Base-by-base conservation (phyloP, 116 monocot genomes). In the Phalaenopsis hybrid region DNA sequence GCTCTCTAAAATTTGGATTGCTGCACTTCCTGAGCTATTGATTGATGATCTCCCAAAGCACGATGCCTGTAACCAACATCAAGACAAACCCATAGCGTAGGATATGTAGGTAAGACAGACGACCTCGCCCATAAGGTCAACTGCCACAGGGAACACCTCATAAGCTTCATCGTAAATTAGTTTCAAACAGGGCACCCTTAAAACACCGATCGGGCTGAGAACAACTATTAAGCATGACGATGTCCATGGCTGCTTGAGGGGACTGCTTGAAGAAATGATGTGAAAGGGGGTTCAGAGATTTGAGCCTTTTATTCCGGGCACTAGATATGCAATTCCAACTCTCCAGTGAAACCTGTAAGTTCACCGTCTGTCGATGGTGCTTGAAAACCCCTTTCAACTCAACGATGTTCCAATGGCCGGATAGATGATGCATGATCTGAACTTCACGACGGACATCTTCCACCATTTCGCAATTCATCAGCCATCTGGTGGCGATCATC, bases 371-470 rank as follows among this genome's bases (percentile, higher is more conserved):
- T 45, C 81, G 89, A 44, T 89, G 90, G 84, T 87, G 89, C 91
- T 92, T 91, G 77, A 94, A 96, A 10, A 92, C 81, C n/a, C 89
- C 82, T 85, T 90, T 90, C 86, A 96, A 96, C 86, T 96, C 94
- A 82, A 96, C 94, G 85, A 96, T 70, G 80, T 92, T 92, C 31
- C 96, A 90, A 28, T 28, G 28, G 28, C 0, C 28, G 28, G 28
- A 28, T 28, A 28, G 28, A 28, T 28, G 28, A 28, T 28, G 28
- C 28, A 28, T 28, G 28, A 28, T 28, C 28, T 28, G 28, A 28
- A 28, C 28, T 28, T 28, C 28, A 28, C 28, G 28, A 28, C 28
- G 28, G 28, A 28, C 28, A 28, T 28, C 28, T 28, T 28, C 28
- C 28, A 28, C 28, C 28, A 28, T 28, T 28, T 28, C 28, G 28